Base-by-base conservation (phyloP, 1,139 yeast species). In the Hemisphaericaspora xylofermentans region DNA sequence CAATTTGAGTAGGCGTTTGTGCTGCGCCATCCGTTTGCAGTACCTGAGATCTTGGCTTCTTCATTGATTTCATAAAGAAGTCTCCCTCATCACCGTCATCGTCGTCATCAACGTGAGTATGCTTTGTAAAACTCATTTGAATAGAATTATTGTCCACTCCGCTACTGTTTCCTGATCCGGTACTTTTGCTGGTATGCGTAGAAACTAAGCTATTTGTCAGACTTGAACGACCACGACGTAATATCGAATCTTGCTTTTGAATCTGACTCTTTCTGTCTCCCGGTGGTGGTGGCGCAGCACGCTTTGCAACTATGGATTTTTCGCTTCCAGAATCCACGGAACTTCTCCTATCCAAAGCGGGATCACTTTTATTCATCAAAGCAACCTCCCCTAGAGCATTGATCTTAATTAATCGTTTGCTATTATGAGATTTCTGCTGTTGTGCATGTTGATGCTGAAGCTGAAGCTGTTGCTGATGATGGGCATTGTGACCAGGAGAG, bases 241-340 rank as follows among this genome's bases (percentile, higher is more conserved):
- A 59, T 49, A 37, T 56, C 44, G 33, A 55, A 49, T 25, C 40
- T 45, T 52, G 45, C 48, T 48, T 47, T 47, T 54, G 31, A 44
- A 44, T 27, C 39, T 44, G 35, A 42, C 42, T 24, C 26, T 40
- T 45, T 12, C 45, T 49, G 31, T 47, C 48, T 6, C 42, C 58
- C 2, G 87, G 85, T 2, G 87, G 85, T 1, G 91, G 93, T 2
- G 94, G 94, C 0, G 94, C 91, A 4, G 74, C 80, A 51, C 94
- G 65, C 44, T 72, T 74, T 0, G 94, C 91, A 10, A 83, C 77
- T 18, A 85, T 52, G 38, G 56, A 27, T 13, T 25, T 37, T 6
- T 37, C 40, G 6, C 25, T 29, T 6, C 37, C 30, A 7, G 36
- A 37, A n/a, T 33, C 36, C 9, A 15, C 12, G 9, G 36, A 37